Conservation (phyloP, 768 basidiomycete genomes). For the button mushroom (Agaricus bisporus) region DNA sequence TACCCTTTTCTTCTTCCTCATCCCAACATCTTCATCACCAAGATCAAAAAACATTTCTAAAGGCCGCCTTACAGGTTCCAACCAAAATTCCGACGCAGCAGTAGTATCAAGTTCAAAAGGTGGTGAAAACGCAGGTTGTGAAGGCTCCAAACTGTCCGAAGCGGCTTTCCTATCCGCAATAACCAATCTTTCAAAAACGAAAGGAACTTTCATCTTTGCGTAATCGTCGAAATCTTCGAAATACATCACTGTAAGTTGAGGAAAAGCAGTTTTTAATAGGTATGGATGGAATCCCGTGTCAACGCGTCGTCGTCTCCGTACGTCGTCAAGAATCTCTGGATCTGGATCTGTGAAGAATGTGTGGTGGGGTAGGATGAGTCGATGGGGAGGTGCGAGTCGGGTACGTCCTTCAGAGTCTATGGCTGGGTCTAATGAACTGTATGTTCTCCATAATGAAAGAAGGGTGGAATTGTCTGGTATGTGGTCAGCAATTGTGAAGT, state of each 20-base stretch:
- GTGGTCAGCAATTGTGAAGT: conserved; percentile 9
- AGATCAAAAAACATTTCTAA: conserved; percentile 37
- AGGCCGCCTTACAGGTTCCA: conserved; percentile 48
- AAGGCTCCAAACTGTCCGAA: conserved; percentile 15
- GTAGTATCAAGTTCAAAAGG: conserved; percentile 33
- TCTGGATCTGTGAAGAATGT: conserved; percentile 49
- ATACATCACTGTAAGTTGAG: conserved; percentile 61
- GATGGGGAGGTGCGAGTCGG: conserved; percentile 58
- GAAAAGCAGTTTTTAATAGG: conserved; percentile 69
- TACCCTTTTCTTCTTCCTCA: conserved; percentile 28
- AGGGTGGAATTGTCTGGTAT: conserved; percentile 62
- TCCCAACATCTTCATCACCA: background rate
- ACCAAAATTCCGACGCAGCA: conserved; percentile 51
- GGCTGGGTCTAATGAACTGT: conserved; percentile 52
- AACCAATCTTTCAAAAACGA: conserved; percentile 69
- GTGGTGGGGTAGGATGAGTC: conserved; percentile 70
- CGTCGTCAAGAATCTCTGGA: conserved; percentile 27
- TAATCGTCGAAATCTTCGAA: conserved; percentile 76
- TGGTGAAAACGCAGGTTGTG: conserved; percentile 37
- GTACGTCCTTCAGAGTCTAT: conserved; percentile 40
- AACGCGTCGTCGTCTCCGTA: conserved; percentile 37
- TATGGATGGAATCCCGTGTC: conserved; percentile 68
- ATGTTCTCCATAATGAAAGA: conserved; percentile 72
- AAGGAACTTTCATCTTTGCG: conserved; percentile 59
- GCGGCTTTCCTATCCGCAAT: conserved; percentile 75